phyloP scores from a whole-genome alignment of 176 grass and related monocot species.

The Poa pratensis region DNA sequence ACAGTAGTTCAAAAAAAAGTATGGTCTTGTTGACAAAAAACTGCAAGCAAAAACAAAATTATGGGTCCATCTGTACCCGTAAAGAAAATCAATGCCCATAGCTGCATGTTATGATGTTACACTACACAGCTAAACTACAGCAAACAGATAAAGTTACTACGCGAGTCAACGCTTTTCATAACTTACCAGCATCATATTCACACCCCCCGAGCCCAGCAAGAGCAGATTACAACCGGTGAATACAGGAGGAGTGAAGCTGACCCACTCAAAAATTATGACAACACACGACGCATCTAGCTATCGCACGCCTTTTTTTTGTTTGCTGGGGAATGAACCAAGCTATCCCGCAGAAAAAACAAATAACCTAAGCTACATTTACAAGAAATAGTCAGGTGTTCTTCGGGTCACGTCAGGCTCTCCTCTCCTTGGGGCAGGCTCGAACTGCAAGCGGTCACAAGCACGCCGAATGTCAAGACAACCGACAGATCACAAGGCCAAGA shows the following conservation, averaged over 20 bases:
- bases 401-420: constrained; percentile 28
- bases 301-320: constrained; percentile 11
- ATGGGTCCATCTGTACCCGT: not conserved
- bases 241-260: not conserved
- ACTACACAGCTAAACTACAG: not conserved
- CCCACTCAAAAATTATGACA: constrained; percentile 15
- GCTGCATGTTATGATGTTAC: not conserved
- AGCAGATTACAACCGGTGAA: constrained; percentile 15
- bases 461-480: no score
- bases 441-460: not conserved
- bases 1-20: no score
- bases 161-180: not conserved
- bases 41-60: not conserved
- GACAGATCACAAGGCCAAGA: no score
- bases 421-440: constrained; percentile 24
- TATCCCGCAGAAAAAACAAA: not conserved
- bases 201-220: not conserved
- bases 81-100: not conserved
- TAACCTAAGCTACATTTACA: constrained; percentile 28
- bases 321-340: not conserved
- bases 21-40: not conserved
- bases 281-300: constrained; percentile 13
- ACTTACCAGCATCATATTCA: not conserved
- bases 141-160: not conserved
- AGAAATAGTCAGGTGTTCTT: constrained; percentile 29